Evolutionary conservation across 2,329 filamentous ascomycete genomes (phyloP).

Genomic region (Calonectria pauciramosa): DNA sequence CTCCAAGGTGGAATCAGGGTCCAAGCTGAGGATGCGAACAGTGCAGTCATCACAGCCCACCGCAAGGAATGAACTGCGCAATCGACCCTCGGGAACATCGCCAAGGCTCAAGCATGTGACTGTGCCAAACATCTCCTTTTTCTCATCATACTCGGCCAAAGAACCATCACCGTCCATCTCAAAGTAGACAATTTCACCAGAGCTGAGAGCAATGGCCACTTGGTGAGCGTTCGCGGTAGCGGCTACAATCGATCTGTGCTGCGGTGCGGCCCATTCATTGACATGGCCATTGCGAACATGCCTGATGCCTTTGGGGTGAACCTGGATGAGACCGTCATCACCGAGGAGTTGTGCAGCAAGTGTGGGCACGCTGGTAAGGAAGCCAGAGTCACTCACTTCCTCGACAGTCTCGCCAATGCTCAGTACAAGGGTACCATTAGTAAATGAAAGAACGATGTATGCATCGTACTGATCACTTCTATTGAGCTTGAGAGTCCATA

Average conservation of each 20-base stretch:
- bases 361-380: slow-evolving; percentile 89
- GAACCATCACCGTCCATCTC: slow-evolving; percentile 95
- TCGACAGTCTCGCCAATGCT: slow-evolving; percentile 98
- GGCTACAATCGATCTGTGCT: slow-evolving; percentile 94
- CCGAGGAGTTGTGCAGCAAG: slow-evolving; percentile 94
- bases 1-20: slow-evolving; percentile 90
- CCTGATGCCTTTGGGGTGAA: slow-evolving; percentile 95
- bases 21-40: slow-evolving; percentile 90
- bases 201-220: slow-evolving; percentile 93
- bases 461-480: slow-evolving; percentile 88
- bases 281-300: slow-evolving; percentile 85
- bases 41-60: slow-evolving; percentile 98
- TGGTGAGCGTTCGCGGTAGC: slow-evolving; percentile 94
- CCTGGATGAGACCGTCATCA: slow-evolving; percentile 91
- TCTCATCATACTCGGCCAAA: slow-evolving; percentile 93
- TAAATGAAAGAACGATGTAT: slow-evolving; percentile 95
- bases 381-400: slow-evolving; percentile 93
- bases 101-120: slow-evolving; percentile 96
- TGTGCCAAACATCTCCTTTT: slow-evolving; percentile 94
- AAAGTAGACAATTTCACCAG: slow-evolving; percentile 97
- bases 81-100: slow-evolving; percentile 89
- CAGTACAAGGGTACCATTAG: slow-evolving; percentile 89
- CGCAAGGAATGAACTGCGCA: slow-evolving; percentile 92
- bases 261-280: slow-evolving; percentile 94
- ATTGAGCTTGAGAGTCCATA: slow-evolving; percentile 95